Evolutionary conservation across 805 yeast species (phyloP).

Genomic region (Wickerhamomyces strasburgensis): DNA sequence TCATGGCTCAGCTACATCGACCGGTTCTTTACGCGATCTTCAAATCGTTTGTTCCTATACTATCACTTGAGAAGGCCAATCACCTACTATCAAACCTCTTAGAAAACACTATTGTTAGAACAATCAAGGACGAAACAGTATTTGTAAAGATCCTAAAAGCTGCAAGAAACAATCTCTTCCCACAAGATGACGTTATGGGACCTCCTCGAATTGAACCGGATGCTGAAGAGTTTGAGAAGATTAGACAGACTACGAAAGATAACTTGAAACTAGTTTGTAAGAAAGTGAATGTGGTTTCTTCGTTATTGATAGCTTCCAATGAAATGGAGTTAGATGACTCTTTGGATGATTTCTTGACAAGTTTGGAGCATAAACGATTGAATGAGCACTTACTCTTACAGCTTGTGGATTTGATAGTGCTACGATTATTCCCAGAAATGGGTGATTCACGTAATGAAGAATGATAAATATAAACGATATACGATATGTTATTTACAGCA

Average conservation of each 20-base stretch:
- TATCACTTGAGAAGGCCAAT: constrained; percentile 11
- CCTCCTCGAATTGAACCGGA: constrained; percentile 40
- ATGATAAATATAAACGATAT: too few species aligned
- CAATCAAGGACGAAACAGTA: constrained; percentile 15
- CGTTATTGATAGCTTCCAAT: constrained; percentile 18
- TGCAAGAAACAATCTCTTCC: constrained; percentile 38
- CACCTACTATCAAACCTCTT: constrained; percentile 20
- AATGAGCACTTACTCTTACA: constrained; percentile 40
- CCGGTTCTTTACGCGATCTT: constrained; percentile 29
- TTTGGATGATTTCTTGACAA: constrained; percentile 29
- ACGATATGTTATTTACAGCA: not conserved
- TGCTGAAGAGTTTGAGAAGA: constrained; percentile 31
- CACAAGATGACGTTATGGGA: constrained; percentile 46
- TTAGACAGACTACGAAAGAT: constrained; percentile 25
- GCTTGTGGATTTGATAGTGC: constrained; percentile 37
- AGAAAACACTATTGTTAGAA: constrained; percentile 14
- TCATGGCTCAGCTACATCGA: constrained; percentile 16
- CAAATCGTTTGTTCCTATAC: constrained; percentile 19
- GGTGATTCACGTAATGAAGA: constrained; percentile 2
- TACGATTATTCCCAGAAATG: constrained; percentile 36
- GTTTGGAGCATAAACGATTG: constrained; percentile 32
- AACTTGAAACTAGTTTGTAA: constrained; percentile 23
- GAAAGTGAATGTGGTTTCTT: constrained; percentile 13
- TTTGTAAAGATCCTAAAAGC: constrained; percentile 22
- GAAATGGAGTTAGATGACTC: constrained; percentile 22